Base-by-base conservation (phyloP, 2,329 filamentous ascomycete species). In the Stagonosporopsis cucurbitacearum region DNA sequence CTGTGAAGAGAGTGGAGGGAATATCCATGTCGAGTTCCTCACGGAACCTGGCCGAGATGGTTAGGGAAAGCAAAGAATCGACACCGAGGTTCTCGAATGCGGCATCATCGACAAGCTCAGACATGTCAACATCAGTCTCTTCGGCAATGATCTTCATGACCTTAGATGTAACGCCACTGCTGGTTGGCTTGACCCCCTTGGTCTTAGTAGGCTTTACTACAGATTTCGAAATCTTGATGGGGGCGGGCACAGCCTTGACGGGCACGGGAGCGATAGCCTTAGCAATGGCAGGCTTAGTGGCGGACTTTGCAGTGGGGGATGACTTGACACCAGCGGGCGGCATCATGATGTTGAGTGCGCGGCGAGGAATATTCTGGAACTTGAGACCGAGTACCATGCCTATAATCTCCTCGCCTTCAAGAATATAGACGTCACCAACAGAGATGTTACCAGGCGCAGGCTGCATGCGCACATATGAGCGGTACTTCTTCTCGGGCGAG, bases 101-200 rank as follows among this genome's bases (percentile, higher is more conserved):
- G 48, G 84, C 80, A 49, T 84, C 82, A 49, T 86, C 83, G 12
- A 84, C 81, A 48, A 87, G 79, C 66, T 87, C 84, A 19, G 79
- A 78, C 65, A 82, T 79, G 47, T 84, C 81, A 19, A 87, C 79
- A 58, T 85, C 84, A 43, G 84, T 84, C 71, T 91, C 88, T 33
- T 82, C 80, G n/a, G 87, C 85, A 59, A 91, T 86, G 52, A 87
- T 89, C 50, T 84, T 82, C 72, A 88, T 86, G 42, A 90, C 81
- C 59, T 79, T 79, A 57, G 64, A 82, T 71, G 69, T 79, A 66
- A 77, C 81, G 76, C 33, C 84, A 67, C 68, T 80, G 39, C 67
- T 78, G 60, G 79, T 73, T 15, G 77, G 70, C 65, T 84, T 82
- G 45, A 79, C 58, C 33, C 52, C 72, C 67, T 83, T 84, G 48